Percentiles rank a stretch among this genome's conserved stretches.
Evolutionary conservation across 2,329 filamentous ascomycete species (phyloP).

Genomic region (Paecilomyces niveus): DNA sequence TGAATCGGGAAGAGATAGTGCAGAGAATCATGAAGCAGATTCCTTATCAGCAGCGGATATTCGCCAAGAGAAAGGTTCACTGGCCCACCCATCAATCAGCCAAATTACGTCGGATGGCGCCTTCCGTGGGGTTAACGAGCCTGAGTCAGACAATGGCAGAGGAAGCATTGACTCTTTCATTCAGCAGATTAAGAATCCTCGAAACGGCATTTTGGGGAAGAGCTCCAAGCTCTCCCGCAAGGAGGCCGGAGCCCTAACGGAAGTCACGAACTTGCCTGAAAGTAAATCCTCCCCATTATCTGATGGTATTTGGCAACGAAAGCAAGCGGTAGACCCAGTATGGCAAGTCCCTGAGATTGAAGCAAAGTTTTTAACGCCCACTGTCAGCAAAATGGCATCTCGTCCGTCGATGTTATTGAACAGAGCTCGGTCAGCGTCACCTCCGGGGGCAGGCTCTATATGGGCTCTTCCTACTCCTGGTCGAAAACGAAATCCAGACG

Average conservation of each 20-base stretch:
- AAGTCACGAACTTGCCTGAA: neutral
- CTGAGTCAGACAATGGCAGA: constrained; percentile 14
- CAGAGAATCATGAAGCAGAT: neutral
- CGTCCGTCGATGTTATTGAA: constrained; percentile 3
- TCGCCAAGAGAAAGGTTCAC: neutral
- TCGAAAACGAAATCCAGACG: constrained; percentile 15
- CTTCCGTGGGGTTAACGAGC: constrained; percentile 3
- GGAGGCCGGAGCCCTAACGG: neutral
- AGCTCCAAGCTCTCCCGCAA: neutral
- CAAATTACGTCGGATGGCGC: neutral
- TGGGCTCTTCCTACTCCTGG: constrained; percentile 26
- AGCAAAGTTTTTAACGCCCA: constrained; percentile 17
- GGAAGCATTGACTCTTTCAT: constrained; percentile 17
- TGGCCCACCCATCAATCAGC: neutral
- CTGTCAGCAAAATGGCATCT: constrained; percentile 10
- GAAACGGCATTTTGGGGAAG: neutral
- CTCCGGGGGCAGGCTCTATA: constrained; percentile 27
- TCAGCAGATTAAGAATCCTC: neutral
- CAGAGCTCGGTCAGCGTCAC: constrained; percentile 20
- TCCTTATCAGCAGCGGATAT: neutral
- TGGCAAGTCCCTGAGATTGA: constrained; percentile 26
- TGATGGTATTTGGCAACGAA: neutral
- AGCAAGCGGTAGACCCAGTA: constrained; percentile 15
- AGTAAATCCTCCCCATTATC: neutral
- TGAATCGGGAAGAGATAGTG: constrained; percentile 2